Evolutionary conservation across 163 green algal genomes (phyloP), one percentile per base, ranked within the genome.

Genomic region (Chlorella variabilis): DNA sequence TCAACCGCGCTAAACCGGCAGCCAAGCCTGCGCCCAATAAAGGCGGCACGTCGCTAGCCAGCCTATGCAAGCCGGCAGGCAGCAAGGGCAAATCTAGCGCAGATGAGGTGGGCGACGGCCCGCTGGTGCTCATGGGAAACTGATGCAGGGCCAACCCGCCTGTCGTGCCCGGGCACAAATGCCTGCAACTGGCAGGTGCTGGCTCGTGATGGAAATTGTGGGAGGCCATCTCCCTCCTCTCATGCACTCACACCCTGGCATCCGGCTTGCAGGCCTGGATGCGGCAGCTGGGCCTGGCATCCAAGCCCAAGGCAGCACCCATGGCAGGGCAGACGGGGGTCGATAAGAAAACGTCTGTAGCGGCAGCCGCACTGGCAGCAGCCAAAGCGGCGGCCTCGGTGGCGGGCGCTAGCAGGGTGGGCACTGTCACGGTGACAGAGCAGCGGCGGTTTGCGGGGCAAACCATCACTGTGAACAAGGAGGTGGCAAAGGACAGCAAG

Each of bases 381-480:
- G 87, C 87, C 29, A 82, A 79, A 42, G 77, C 65, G 18, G 82
- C 82, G 1, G 61, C 83, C n/a, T 82, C 82, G 2, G 83, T 77
- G 1, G 66, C 86, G 2, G 74, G 71, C 42, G 76, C 51, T 3
- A 54, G 66, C 31, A 73, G 80, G 62, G 49, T 69, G 13, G 82
- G 83, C 66, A 92, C 87, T 71, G 77, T 93, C 29, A 86, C 76
- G 1, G 74, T 96, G 0, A 92, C 80, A 36, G 93, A 97, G 85
- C 94, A 88, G 34, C 83, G 92, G 4, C 85, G 90, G 4, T 98
- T 98, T 88, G 94, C 94, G 3, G 94, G 94, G 20, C 91, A 95
- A 56, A 89, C 95, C 33, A 90, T 98, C 27, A 83, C 93, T 82
- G 90, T 96, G n/a, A 86, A 85, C 23, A 67, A 87, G 48, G 61